phyloP scores from a whole-genome alignment of 169 alveolate genomes.

The Cryptosporidium sp. region DNA sequence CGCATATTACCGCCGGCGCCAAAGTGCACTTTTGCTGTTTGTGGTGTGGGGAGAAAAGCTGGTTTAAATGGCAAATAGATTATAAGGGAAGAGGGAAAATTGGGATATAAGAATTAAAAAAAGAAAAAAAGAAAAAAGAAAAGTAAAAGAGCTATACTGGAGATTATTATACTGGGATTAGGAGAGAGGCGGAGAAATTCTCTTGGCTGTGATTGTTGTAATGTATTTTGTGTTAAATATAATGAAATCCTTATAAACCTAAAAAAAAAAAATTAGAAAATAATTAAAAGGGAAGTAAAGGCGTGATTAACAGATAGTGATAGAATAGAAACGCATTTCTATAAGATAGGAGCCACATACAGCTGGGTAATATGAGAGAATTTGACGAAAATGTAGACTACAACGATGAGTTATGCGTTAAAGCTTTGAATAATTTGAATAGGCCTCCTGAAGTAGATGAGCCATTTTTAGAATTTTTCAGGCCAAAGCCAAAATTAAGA shows the following conservation, averaged over 20 bases:
- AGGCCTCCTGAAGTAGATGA: constrained; percentile 74
- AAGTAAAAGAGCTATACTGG: not conserved
- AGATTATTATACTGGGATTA: not conserved
- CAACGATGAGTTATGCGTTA: constrained; percentile 44
- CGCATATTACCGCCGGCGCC: constrained; percentile 60
- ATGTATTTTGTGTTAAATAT: not conserved
- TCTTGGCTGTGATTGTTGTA: not conserved
- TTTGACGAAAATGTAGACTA: not conserved
- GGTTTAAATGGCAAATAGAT: not conserved
- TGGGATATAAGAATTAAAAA: not conserved
- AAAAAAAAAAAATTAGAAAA: not conserved
- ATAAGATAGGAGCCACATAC: no score
- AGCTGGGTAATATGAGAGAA: not conserved
- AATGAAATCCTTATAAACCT: not conserved
- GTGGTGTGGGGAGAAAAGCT: constrained; percentile 63
- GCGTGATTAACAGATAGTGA: not conserved
- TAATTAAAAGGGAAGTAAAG: not conserved
- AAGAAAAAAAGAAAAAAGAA: not conserved
- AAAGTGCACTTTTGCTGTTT: constrained; percentile 65
- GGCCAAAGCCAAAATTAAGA: constrained; percentile 49
- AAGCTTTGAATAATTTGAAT: constrained; percentile 39
- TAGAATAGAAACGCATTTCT: not conserved
- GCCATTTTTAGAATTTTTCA: constrained; percentile 38
- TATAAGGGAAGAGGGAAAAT: not conserved
- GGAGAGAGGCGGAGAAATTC: not conserved